Evolutionary conservation across 148 eudicot species (phyloP).

Genomic region (Fallopia convolvulus): DNA sequence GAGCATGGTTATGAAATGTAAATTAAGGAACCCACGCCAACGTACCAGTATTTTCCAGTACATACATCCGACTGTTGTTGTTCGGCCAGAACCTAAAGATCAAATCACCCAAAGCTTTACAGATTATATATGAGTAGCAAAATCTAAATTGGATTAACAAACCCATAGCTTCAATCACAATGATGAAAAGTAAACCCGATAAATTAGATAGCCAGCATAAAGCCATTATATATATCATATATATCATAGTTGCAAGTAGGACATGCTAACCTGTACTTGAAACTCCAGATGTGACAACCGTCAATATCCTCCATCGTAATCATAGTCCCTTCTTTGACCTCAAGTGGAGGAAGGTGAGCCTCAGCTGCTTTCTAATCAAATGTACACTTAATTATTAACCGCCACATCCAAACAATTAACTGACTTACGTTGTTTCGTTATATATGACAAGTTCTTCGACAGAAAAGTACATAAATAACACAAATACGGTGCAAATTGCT

Average conservation of each 20-base stretch:
- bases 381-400: neutral
- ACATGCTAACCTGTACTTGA: conserved; percentile 65
- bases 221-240: neutral
- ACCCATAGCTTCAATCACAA: neutral
- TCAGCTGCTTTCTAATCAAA: conserved; percentile 66
- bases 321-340: conserved; percentile 55
- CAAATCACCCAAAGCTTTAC: conserved; percentile 4
- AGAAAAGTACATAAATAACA: neutral
- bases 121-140: conserved; percentile 4
- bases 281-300: conserved; percentile 65
- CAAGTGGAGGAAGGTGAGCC: conserved; percentile 55
- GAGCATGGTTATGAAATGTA: neutral
- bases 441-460: neutral
- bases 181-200: no score
- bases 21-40: neutral
- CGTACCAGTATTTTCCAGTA: conserved; percentile 77
- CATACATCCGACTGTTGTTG: conserved; percentile 90
- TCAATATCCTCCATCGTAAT: conserved; percentile 74
- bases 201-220: neutral
- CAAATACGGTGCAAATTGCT: neutral
- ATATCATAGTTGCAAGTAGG: neutral
- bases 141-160: neutral
- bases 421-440: neutral
- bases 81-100: conserved; percentile 75
- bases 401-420: neutral